Evolutionary conservation across 306 rosid genomes (phyloP).

Genomic region (Dalbergia oliveri): DNA sequence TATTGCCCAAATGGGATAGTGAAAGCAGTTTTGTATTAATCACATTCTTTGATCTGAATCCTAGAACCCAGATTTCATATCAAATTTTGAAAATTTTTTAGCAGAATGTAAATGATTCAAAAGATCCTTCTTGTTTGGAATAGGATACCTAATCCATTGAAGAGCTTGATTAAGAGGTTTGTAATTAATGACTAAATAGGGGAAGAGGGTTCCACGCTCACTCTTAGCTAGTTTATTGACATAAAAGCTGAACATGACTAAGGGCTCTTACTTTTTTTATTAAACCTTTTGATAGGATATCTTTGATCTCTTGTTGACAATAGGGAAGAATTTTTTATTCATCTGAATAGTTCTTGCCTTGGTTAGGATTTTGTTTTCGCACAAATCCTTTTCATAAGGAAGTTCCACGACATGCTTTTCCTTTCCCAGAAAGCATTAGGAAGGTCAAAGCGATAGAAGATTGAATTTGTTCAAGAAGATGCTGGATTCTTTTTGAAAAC

Average conservation of each 20-base stretch:
- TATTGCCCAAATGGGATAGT: not conserved
- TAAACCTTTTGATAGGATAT: not conserved
- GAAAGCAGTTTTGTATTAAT: not conserved
- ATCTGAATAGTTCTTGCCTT: too few species aligned
- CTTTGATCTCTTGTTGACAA: too few species aligned
- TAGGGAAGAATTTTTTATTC: too few species aligned
- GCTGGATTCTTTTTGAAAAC: too few species aligned
- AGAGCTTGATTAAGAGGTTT: not conserved
- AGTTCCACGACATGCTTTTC: too few species aligned
- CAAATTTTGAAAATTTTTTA: not conserved
- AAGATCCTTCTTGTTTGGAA: not conserved
- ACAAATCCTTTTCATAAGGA: too few species aligned
- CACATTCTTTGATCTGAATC: not conserved
- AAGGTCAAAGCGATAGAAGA: too few species aligned
- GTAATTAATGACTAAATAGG: not conserved
- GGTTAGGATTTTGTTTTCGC: too few species aligned
- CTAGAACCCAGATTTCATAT: not conserved
- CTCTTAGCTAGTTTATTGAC: not conserved
- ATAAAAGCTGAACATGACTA: not conserved
- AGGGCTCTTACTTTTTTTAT: not conserved
- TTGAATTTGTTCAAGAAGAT: too few species aligned
- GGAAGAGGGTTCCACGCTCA: not conserved
- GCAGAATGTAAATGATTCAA: not conserved
- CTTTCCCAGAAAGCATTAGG: too few species aligned
- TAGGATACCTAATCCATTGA: too few species aligned